A percentile compares a stretch with the other conserved stretches of the same genome.
Evolutionary conservation across 306 rosid genomes (phyloP).

Genomic region (Acacia acuminata): DNA sequence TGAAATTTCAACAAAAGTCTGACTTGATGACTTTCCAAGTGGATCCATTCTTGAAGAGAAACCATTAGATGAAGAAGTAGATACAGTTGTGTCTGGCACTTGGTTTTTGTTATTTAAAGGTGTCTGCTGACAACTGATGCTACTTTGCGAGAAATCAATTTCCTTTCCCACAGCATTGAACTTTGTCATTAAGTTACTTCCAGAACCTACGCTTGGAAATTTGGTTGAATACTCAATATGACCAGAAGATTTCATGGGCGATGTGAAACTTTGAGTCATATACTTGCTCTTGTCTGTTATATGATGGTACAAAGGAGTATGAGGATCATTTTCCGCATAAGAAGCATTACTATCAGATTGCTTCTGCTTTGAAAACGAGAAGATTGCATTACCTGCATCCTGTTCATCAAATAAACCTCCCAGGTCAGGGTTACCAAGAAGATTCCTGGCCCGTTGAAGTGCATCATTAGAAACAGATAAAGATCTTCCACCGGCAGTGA

Average conservation of each 20-base stretch:
- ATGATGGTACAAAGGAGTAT: slow-evolving; percentile 38
- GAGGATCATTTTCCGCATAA: slow-evolving; percentile 34
- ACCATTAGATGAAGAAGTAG: slow-evolving; percentile 39
- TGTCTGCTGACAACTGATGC: slow-evolving; percentile 41
- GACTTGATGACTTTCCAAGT: slow-evolving; percentile 38
- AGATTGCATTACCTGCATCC: slow-evolving; percentile 32
- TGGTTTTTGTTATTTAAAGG: slow-evolving; percentile 27
- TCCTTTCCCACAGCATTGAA: slow-evolving; percentile 70
- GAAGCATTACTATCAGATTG: slow-evolving; percentile 13
- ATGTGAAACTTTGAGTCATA: slow-evolving; percentile 42
- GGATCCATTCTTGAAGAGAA: slow-evolving; percentile 40
- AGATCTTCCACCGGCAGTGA: slow-evolving; percentile 88
- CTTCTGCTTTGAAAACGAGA: slow-evolving; percentile 39
- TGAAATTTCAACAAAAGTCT: slow-evolving; percentile 68
- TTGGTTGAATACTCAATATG: slow-evolving; percentile 42
- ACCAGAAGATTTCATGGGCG: slow-evolving; percentile 47
- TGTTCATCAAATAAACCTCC: slow-evolving; percentile 61
- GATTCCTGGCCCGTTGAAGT: slow-evolving; percentile 74
- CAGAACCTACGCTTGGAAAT: slow-evolving; percentile 41
- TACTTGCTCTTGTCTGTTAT: slow-evolving; percentile 26
- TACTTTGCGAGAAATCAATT: slow-evolving; percentile 35
- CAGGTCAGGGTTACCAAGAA: slow-evolving; percentile 88
- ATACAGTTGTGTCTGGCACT: slow-evolving; percentile 15
- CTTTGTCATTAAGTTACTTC: slow-evolving; percentile 63
- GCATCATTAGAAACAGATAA: slow-evolving; percentile 79